Conservation (phyloP, 768 basidiomycete genomes). For the Trametes maxima region DNA sequence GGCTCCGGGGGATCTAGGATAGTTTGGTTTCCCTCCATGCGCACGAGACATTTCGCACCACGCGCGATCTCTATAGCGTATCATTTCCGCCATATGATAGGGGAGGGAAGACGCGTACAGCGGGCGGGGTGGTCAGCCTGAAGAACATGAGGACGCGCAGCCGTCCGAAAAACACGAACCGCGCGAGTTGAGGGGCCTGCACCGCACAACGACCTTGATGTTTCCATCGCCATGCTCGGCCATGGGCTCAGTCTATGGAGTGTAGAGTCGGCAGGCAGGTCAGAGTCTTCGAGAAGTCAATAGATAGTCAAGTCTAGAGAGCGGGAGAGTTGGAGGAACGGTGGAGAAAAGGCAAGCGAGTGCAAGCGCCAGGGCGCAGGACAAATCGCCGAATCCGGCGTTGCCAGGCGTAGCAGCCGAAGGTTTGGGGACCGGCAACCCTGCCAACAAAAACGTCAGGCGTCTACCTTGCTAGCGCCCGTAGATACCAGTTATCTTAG, state of each 20-base stretch:
- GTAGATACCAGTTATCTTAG: too few relatives aligned
- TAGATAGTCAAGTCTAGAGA: conserved; percentile 8
- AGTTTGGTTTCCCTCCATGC: conserved; percentile 94
- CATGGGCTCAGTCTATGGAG: conserved; percentile 41
- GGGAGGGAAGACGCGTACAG: not conserved
- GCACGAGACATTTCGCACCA: conserved; percentile 91
- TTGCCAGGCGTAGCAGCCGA: conserved; percentile 8
- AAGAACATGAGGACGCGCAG: conserved; percentile 4
- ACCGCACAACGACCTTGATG: conserved; percentile 94
- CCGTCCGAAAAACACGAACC: conserved; percentile 52
- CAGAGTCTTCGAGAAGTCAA: not conserved
- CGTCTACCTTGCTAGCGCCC: too few relatives aligned
- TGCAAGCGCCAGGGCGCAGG: conserved; percentile 5
- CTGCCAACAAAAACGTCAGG: too few relatives aligned
- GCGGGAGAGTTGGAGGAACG: not conserved
- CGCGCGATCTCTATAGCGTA: conserved; percentile 74
- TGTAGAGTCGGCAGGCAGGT: not conserved
- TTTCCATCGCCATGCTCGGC: conserved; percentile 82
- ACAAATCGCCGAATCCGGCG: conserved; percentile 2
- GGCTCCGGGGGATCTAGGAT: conserved; percentile 87
- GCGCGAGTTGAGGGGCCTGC: conserved; percentile 93
- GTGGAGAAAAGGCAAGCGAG: not conserved
- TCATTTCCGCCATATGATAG: not conserved
- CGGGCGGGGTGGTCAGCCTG: not conserved
- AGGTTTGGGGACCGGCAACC: too few relatives aligned